Conservation (phyloP, 106 monocot species). For the Alisma plantagoaquatica region DNA sequence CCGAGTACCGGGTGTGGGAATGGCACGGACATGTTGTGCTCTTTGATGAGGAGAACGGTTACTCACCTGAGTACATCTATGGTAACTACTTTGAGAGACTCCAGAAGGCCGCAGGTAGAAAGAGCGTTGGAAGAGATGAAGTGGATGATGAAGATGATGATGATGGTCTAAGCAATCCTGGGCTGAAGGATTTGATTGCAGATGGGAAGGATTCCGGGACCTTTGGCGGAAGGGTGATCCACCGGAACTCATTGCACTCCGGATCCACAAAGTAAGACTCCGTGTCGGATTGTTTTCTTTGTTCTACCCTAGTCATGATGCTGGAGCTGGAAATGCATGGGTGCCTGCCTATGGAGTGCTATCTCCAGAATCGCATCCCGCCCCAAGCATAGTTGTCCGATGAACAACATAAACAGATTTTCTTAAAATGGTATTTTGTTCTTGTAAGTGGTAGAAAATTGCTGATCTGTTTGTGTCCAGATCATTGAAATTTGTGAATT, state of each 20-base stretch:
- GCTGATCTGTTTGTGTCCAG: no score
- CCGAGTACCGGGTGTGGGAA: constrained; percentile 85
- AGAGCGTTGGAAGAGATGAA: constrained; percentile 6
- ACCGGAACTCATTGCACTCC: constrained; percentile 6
- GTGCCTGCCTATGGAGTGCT: no score
- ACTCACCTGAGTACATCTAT: constrained; percentile 83
- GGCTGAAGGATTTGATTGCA: constrained; percentile 75
- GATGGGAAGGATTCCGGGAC: constrained; percentile 20
- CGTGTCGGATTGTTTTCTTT: no score
- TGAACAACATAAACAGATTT: no score
- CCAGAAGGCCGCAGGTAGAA: constrained; percentile 15
- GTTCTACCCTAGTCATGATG: no score
- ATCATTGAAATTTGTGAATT: no score
- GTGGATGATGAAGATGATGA: constrained; percentile 39
- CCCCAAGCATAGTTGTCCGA: no score
- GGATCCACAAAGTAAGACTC: no score
- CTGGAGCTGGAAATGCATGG: no score
- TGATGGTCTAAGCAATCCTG: constrained; percentile 20
- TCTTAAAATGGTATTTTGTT: no score
- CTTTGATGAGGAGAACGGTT: constrained; percentile 83
- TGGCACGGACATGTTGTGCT: constrained; percentile 99
- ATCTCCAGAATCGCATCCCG: no score
- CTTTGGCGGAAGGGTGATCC: constrained; percentile 11
- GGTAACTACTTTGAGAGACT: constrained; percentile 90
- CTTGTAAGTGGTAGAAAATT: no score